Evolutionary conservation across 306 rosid species (phyloP), one percentile per base, ranked within the genome.

Genomic region (Castanea mollissima): DNA sequence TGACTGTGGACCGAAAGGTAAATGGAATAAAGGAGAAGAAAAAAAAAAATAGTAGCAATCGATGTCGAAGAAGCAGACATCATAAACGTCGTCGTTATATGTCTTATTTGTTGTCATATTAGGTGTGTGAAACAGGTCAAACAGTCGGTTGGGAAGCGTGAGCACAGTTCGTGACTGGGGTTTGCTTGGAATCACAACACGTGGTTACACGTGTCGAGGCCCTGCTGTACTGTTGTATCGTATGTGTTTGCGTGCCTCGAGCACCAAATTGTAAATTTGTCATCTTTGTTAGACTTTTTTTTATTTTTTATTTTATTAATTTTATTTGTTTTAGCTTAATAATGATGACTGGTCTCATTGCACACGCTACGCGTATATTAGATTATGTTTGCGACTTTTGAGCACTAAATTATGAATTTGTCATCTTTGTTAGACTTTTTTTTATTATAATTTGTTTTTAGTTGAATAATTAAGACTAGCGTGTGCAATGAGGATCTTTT

Each of bases 101-200:
- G 1, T 25, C 32, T 27, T 12, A 23, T 58, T 10, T 58, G 21
- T 58, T 58, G 21, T 21, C 21, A 7, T n/a, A 6, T 19, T 58
- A 58, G 3, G 29, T 1, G 64, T 5, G 63, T 56, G 62, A 1
- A 9, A 58, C 9, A 20, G 34, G 21, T 12, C 67, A 80, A 73
- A 80, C 77, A 81, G 64, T 44, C 76, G 76, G 76, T 56, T 44
- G 27, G 5, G 7, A 76, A 77, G 38, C 71, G 82, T 73, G 82
- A 29, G 58, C 16, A 29, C 27, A 3, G 34, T 8, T 31, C 5
- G 83, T 73, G 85, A 70, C 41, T 71, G 67, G 78, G 60, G 78
- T 25, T 35, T 55, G 49, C 71, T 11, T 46, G 41, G 19, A 27
- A 16, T 76, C 29, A 25, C 20, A 20, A 20, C 85, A 80, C 82